These are phyloP conservation scores for Fraxinus dipetala DNA, from an alignment of 305 asterid species.

Conservation along the genomic window DNA sequence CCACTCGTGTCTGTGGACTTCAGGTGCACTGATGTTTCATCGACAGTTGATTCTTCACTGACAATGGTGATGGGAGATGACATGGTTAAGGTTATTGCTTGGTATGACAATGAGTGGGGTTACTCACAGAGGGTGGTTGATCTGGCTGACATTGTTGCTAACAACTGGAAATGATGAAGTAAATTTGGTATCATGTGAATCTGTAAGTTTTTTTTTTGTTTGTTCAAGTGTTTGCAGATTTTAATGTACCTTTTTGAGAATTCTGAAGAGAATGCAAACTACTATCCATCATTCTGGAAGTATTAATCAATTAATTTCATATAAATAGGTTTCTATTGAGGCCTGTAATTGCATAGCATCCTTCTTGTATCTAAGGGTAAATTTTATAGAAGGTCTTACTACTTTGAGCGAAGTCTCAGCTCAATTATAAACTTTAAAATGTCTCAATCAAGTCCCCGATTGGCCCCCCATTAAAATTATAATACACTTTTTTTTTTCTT, in stretches of 20 bases:
- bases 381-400: neutral
- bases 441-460: neutral
- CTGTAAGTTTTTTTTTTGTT: neutral
- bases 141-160: slow-evolving; percentile 92
- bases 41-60: slow-evolving; percentile 73
- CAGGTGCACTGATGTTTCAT: slow-evolving; percentile 83
- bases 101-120: slow-evolving; percentile 97
- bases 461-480: neutral
- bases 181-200: neutral
- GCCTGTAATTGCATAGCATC: neutral
- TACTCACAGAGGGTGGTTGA: slow-evolving; percentile 98
- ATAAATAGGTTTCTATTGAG: neutral
- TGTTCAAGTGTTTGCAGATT: slow-evolving; percentile 25
- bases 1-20: slow-evolving; percentile 89
- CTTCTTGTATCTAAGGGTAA: neutral
- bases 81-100: slow-evolving; percentile 97
- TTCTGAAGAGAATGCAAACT: slow-evolving; percentile 31
- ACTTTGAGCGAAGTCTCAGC: neutral
- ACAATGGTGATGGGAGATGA: slow-evolving; percentile 99
- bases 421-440: neutral
- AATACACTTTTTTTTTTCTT: neutral
- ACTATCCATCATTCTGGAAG: slow-evolving; percentile 18
- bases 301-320: neutral
- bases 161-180: slow-evolving; percentile 65
- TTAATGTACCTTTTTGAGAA: slow-evolving; percentile 28